These are phyloP conservation scores for Hibiscus trionum DNA, from an alignment of 345 rosid species.

Conservation along the genomic window DNA sequence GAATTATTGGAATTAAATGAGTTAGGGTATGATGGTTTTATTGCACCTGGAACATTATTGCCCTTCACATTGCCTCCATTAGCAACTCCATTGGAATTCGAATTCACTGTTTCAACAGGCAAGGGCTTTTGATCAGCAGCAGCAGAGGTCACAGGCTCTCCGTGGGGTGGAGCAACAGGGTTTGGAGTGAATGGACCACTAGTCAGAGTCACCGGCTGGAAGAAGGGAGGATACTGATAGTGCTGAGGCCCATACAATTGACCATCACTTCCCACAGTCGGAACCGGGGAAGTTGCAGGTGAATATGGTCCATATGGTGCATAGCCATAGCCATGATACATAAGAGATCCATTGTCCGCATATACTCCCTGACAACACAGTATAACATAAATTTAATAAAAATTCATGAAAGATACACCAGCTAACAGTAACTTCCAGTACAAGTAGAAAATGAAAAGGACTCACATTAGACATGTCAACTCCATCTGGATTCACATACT, in stretches of 20 bases:
- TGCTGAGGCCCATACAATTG: conserved; percentile 83
- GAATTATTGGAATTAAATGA: conserved; percentile 42
- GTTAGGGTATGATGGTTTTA: conserved; percentile 43
- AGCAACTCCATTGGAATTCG: conserved; percentile 34
- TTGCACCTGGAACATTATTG: conserved; percentile 42
- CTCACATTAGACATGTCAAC: conserved; percentile 64
- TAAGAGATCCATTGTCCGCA: conserved; percentile 69
- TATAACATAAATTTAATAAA: neutral
- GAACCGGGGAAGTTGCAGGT: conserved; percentile 76
- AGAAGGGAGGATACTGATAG: conserved; percentile 79
- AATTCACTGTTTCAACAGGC: conserved; percentile 47
- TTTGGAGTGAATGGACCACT: conserved; percentile 48
- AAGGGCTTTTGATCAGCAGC: conserved; percentile 55
- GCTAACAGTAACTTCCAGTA: neutral
- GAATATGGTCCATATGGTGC: conserved; percentile 70
- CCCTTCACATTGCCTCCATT: conserved; percentile 44
- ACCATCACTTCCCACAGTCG: conserved; percentile 69
- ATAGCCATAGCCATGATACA: conserved; percentile 70
- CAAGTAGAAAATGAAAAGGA: neutral
- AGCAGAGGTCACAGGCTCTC: conserved; percentile 43
- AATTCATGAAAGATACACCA: neutral
- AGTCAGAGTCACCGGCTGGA: conserved; percentile 49
- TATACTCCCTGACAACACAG: conserved; percentile 47
- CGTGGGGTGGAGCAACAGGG: conserved; percentile 39
- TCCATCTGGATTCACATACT: conserved; percentile 53